Percentiles rank a stretch among this genome's conserved stretches.
Conservation (phyloP, 306 rosid species). For the Alnus glutinosa region DNA sequence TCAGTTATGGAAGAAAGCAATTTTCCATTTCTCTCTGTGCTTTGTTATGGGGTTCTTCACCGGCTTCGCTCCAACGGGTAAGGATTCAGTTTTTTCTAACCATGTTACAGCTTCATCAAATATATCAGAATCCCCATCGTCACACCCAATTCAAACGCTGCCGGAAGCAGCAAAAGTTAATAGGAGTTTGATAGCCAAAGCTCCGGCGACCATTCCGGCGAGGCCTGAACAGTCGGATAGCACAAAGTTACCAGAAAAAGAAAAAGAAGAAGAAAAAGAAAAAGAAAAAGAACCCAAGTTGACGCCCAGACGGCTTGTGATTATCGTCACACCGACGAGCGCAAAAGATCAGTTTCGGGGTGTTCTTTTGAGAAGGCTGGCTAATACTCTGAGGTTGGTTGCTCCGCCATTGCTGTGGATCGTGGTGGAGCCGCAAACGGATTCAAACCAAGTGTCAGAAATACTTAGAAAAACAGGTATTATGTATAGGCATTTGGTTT, state of each 20-base stretch:
- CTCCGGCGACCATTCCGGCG: slow-evolving; percentile 23
- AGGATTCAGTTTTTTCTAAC: slow-evolving; percentile 40
- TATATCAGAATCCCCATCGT: slow-evolving; percentile 33
- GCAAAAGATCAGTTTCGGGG: slow-evolving; percentile 44
- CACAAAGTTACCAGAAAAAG: background rate
- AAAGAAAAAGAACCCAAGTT: slow-evolving; percentile 18
- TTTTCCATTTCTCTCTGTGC: slow-evolving; percentile 77
- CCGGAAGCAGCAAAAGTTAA: slow-evolving; percentile 22
- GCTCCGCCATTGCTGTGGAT: slow-evolving; percentile 88
- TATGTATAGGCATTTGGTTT: slow-evolving; percentile 89
- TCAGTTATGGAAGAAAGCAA: slow-evolving; percentile 83
- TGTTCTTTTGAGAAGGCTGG: slow-evolving; percentile 70
- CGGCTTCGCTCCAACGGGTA: slow-evolving; percentile 86
- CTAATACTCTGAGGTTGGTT: slow-evolving; percentile 64
- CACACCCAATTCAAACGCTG: slow-evolving; percentile 31
- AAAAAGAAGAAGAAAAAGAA: background rate
- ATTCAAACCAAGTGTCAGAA: slow-evolving; percentile 47
- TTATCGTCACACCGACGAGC: slow-evolving; percentile 84
- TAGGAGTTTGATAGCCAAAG: slow-evolving; percentile 34
- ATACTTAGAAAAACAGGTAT: slow-evolving; percentile 75
- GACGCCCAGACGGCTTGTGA: slow-evolving; percentile 50
- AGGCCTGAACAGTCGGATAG: slow-evolving; percentile 26
- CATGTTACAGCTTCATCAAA: slow-evolving; percentile 26
- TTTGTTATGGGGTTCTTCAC: slow-evolving; percentile 90
- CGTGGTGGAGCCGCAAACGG: slow-evolving; percentile 63